Conservation (phyloP, 2,329 filamentous ascomycete species). For the Thielaviopsis punctulata region DNA sequence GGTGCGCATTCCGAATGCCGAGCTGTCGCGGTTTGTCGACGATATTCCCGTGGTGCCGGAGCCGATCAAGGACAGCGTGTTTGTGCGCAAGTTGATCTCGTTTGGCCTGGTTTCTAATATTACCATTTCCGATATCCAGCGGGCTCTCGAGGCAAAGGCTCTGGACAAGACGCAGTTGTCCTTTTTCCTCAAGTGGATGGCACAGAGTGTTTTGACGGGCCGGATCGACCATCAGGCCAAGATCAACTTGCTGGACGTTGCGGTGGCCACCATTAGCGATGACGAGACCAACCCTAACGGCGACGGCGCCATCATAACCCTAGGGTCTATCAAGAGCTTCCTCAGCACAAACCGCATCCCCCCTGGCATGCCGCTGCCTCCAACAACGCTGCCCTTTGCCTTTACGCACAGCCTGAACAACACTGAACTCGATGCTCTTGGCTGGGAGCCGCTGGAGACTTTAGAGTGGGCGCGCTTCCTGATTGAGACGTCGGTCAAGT, state of each 20-base stretch:
- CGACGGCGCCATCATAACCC: constrained; percentile 54
- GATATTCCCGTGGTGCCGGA: constrained; percentile 76
- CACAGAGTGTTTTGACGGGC: constrained; percentile 50
- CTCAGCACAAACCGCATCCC: constrained; percentile 65
- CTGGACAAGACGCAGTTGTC: constrained; percentile 61
- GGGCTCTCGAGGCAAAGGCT: constrained; percentile 67
- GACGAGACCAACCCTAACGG: constrained; percentile 35
- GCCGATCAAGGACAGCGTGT: constrained; percentile 52
- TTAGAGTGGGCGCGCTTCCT: constrained; percentile 75
- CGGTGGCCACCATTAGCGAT: constrained; percentile 52
- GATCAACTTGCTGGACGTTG: constrained; percentile 57
- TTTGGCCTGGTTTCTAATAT: constrained; percentile 79
- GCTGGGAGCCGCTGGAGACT: constrained; percentile 73
- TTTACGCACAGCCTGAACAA: constrained; percentile 55
- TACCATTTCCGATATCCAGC: constrained; percentile 69
- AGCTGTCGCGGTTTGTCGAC: constrained; percentile 57
- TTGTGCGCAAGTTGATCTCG: constrained; percentile 64
- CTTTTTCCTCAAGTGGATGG: constrained; percentile 73
- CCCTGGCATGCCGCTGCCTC: constrained; percentile 62
- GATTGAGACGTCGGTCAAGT: constrained; percentile 46
- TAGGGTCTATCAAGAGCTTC: constrained; percentile 60
- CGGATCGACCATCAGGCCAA: constrained; percentile 56
- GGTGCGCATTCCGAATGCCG: constrained; percentile 58
- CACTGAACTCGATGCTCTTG: constrained; percentile 58
- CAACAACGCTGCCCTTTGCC: constrained; percentile 67